Base-by-base conservation (phyloP, 345 rosid species). In the Carallia pectinifolia region DNA sequence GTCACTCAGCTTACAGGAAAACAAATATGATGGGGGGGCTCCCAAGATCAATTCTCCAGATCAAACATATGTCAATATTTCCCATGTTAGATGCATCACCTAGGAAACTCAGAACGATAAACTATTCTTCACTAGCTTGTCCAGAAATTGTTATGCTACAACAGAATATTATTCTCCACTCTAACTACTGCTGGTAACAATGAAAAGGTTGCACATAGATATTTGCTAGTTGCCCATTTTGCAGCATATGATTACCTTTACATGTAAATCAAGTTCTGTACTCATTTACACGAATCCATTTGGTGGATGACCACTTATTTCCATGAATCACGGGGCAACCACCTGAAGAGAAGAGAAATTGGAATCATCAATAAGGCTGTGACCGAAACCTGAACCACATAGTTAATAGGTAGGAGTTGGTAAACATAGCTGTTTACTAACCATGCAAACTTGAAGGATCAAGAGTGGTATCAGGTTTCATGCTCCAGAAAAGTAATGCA, bases 401-500 rank as follows among this genome's bases (percentile, higher is more conserved):
- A 59, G 7, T 5, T 59, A 7, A 47, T 55, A 13, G 64, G 31
- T 38, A 62, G 27, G 19, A 52, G 55, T 6, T 44, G 50, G 50
- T 2, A 44, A 44, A 12, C 17, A 12, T 2, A 44, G 50, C 50
- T 12, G 16, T 12, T 44, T 13, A 81, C 93, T 77, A 78, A 95
- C 99, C 98, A 68, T 92, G 99, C 72, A 95, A 80, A 77, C 98
- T 95, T 64, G 92, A 86, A 71, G 89, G 83, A 76, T 89, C 98
- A 54, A 81, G 83, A 61, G 85, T 9, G 33, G 86, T 93, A 79
- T 95, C 99, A 71, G 98, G 99, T 56, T 79, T 88, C 98, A 90
- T 88, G 84, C 97, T 90, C 97, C 94, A 95, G 83, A 95, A 92
- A 81, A 95, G 96, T 72, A 95, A 82, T 34, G 98, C 99, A 84